phyloP scores from a whole-genome alignment of 257 asterid species.

The Mentha longifolia region DNA sequence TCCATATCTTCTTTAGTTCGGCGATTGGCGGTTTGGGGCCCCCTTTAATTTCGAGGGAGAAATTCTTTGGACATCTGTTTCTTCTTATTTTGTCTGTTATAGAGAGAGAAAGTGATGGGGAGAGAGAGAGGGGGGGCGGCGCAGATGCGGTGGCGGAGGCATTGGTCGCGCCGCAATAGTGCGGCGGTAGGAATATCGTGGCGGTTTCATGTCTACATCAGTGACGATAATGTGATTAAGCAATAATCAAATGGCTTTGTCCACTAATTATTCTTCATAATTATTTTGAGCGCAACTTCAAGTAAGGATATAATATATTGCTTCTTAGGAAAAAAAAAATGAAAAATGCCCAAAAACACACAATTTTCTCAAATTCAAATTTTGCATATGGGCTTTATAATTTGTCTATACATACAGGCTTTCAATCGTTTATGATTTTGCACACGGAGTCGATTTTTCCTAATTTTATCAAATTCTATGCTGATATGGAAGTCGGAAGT shows the following conservation, averaged over 20 bases:
- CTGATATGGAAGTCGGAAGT: no score
- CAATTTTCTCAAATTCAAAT: no score
- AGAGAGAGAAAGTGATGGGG: neutral
- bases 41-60: constrained; percentile 18
- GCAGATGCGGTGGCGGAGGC: constrained; percentile 23
- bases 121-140: neutral
- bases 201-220: constrained; percentile 43
- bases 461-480: no score
- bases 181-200: constrained; percentile 8
- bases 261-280: constrained; percentile 6
- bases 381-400: no score
- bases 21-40: constrained; percentile 36
- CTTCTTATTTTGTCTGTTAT: constrained; percentile 20
- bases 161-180: constrained; percentile 30
- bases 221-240: constrained; percentile 11
- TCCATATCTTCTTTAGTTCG: constrained; percentile 29
- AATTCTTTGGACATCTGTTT: constrained; percentile 21
- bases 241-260: constrained; percentile 7
- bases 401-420: no score
- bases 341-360: no score
- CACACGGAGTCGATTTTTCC: no score
- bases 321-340: neutral
- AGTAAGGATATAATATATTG: no score
- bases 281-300: neutral
- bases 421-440: no score